A percentile compares a stretch with the other conserved stretches of the same genome.
These are phyloP conservation scores for Primulina huaijiensis DNA, from an alignment of 257 asterid genomes.

Conservation along the genomic window DNA sequence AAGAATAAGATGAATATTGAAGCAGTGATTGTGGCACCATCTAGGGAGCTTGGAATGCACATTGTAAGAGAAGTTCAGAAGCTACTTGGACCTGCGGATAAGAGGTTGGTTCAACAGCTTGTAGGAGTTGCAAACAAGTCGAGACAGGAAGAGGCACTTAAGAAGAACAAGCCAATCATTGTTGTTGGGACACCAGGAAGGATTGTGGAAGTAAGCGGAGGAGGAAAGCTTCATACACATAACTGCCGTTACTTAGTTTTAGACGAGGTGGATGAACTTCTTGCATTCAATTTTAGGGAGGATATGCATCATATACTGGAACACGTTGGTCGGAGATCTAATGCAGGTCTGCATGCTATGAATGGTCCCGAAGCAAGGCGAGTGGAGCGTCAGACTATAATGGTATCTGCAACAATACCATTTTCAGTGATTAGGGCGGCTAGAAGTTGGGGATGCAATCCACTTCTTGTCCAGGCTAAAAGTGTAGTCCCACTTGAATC, in stretches of 20 bases:
- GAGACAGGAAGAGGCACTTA: slow-evolving; percentile 95
- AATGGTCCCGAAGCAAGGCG: slow-evolving; percentile 34
- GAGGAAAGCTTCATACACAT: slow-evolving; percentile 94
- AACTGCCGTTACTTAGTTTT: slow-evolving; percentile 71
- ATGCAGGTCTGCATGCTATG: slow-evolving; percentile 37
- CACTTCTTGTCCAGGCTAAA: slow-evolving; percentile 84
- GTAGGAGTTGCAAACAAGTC: slow-evolving; percentile 96
- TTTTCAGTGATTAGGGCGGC: slow-evolving; percentile 90
- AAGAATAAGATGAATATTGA: slow-evolving; percentile 48
- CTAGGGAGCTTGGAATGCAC: slow-evolving; percentile 99
- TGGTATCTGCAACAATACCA: slow-evolving; percentile 99
- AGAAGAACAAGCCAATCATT: slow-evolving; percentile 78
- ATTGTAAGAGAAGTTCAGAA: slow-evolving; percentile 92
- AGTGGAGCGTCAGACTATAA: slow-evolving; percentile 61
- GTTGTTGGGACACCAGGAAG: slow-evolving; percentile 98
- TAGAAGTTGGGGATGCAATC: slow-evolving; percentile 85
- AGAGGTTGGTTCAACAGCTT: slow-evolving; percentile 86
- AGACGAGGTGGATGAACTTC: slow-evolving; percentile 96
- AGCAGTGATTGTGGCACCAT: slow-evolving; percentile 96
- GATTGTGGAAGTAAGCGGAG: slow-evolving; percentile 82
- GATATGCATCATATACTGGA: slow-evolving; percentile 86
- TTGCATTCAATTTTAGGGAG: slow-evolving; percentile 82
- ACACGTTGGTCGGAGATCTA: slow-evolving; percentile 79
- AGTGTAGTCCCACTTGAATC: slow-evolving; percentile 59
- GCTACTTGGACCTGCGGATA: slow-evolving; percentile 76